Evolutionary conservation across 1,284 basidiomycete species (phyloP).

Genomic region (Takashimella koratensis): DNA sequence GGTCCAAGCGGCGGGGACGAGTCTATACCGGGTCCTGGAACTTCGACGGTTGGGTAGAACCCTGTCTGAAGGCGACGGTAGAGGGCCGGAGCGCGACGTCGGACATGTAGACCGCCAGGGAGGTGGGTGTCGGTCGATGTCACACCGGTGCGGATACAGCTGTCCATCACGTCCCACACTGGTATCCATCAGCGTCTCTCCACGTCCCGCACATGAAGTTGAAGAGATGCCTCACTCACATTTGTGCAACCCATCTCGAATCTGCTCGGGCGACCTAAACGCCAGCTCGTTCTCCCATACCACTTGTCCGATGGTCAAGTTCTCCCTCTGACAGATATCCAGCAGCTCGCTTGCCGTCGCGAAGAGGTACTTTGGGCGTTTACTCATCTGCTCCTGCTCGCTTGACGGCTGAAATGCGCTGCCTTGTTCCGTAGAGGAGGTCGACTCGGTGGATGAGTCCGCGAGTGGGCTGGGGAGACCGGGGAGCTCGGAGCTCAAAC

Average conservation of each 20-base stretch:
- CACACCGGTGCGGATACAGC: constrained; percentile 84
- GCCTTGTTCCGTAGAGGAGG: background rate
- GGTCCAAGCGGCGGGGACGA: constrained; percentile 51
- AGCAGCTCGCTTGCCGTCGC: constrained; percentile 25
- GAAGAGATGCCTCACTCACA: constrained; percentile 11
- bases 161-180: constrained; percentile 92
- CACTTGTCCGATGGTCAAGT: constrained; percentile 91
- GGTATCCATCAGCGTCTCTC: constrained; percentile 37
- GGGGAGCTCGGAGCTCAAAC: constrained; percentile 11
- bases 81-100: constrained; percentile 75
- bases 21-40: background rate
- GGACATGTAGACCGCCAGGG: constrained; percentile 77
- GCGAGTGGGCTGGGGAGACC: constrained; percentile 12
- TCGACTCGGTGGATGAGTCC: constrained; percentile 13
- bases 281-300: constrained; percentile 90
- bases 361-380: constrained; percentile 38
- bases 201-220: background rate
- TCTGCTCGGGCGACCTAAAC: constrained; percentile 72
- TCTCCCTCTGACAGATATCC: constrained; percentile 25
- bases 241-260: constrained; percentile 62
- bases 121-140: constrained; percentile 69
- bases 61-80: constrained; percentile 80
- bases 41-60: constrained; percentile 44
- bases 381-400: constrained; percentile 5
- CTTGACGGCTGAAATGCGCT: too few relatives aligned